Evolutionary conservation across 345 rosid species (phyloP).

Genomic region (Camelina hispida): DNA sequence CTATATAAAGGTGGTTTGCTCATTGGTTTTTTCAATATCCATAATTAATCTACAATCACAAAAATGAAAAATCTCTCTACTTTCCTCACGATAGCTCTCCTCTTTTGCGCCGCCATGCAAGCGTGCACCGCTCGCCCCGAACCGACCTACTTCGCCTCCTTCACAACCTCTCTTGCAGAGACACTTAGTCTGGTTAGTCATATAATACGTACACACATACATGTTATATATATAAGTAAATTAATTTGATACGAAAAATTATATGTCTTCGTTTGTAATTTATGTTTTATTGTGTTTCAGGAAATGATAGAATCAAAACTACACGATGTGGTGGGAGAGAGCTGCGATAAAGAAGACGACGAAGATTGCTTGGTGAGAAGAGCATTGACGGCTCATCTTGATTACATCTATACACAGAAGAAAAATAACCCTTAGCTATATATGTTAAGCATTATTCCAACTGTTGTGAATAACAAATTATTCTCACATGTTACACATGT

Average conservation of each 20-base stretch:
- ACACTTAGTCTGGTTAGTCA: slow-evolving; percentile 41
- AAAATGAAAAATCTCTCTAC: slow-evolving; percentile 34
- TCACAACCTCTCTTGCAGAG: slow-evolving; percentile 37
- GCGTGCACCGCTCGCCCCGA: slow-evolving; percentile 36
- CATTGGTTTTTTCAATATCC: slow-evolving; percentile 22
- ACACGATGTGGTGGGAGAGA: slow-evolving; percentile 43
- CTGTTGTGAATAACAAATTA: slow-evolving; percentile 1
- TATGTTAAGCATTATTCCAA: background rate
- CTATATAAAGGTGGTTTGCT: slow-evolving; percentile 26
- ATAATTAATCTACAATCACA: background rate
- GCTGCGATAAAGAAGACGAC: slow-evolving; percentile 54
- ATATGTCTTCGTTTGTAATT: slow-evolving; percentile 13
- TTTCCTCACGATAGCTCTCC: slow-evolving; percentile 32
- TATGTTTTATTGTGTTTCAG: slow-evolving; percentile 24
- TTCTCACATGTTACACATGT: slow-evolving; percentile 17
- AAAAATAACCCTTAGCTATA: slow-evolving; percentile 19
- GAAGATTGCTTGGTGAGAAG: slow-evolving; percentile 63
- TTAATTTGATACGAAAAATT: background rate
- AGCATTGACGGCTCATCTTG: slow-evolving; percentile 61
- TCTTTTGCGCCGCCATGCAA: slow-evolving; percentile 30
- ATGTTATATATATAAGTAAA: background rate
- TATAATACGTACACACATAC: background rate
- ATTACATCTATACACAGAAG: slow-evolving; percentile 53
- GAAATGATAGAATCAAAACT: slow-evolving; percentile 46
- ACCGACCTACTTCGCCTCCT: slow-evolving; percentile 30